Evolutionary conservation across 257 asterid genomes (phyloP).

Genomic region (Solanum medicagineum): DNA sequence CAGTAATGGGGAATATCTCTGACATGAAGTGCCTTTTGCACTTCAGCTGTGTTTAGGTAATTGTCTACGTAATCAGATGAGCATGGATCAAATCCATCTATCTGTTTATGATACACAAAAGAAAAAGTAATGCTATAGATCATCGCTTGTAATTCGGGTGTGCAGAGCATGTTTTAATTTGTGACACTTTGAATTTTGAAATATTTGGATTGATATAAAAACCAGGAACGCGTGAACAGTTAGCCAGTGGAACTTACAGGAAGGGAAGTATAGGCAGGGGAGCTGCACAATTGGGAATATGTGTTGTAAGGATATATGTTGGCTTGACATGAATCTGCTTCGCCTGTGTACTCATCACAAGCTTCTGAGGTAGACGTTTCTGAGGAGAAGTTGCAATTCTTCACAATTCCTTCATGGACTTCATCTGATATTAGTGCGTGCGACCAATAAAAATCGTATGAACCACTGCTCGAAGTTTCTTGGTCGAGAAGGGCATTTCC

Average conservation of each 20-base stretch:
- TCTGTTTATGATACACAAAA: slow-evolving; percentile 2
- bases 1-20: slow-evolving; percentile 32
- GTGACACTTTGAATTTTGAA: not conserved
- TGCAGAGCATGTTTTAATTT: not conserved
- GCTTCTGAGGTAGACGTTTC: not conserved
- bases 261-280: not conserved
- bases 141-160: not conserved
- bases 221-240: not conserved
- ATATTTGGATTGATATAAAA: not conserved
- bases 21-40: slow-evolving; percentile 42
- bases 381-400: slow-evolving; percentile 33
- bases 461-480: slow-evolving; percentile 15
- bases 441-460: slow-evolving; percentile 43
- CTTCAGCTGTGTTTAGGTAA: slow-evolving; percentile 35
- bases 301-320: slow-evolving; percentile 20
- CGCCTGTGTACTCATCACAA: slow-evolving; percentile 4
- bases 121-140: not conserved
- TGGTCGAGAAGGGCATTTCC: slow-evolving; percentile 48
- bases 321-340: slow-evolving; percentile 9
- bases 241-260: not conserved
- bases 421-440: slow-evolving; percentile 58
- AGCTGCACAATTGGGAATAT: slow-evolving; percentile 40
- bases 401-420: slow-evolving; percentile 25
- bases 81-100: slow-evolving; percentile 51
- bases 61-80: slow-evolving; percentile 10